A percentile compares a stretch with the other conserved stretches of the same genome.
Evolutionary conservation across 345 rosid species (phyloP).

Genomic region (Chamaenerion angustifolium): DNA sequence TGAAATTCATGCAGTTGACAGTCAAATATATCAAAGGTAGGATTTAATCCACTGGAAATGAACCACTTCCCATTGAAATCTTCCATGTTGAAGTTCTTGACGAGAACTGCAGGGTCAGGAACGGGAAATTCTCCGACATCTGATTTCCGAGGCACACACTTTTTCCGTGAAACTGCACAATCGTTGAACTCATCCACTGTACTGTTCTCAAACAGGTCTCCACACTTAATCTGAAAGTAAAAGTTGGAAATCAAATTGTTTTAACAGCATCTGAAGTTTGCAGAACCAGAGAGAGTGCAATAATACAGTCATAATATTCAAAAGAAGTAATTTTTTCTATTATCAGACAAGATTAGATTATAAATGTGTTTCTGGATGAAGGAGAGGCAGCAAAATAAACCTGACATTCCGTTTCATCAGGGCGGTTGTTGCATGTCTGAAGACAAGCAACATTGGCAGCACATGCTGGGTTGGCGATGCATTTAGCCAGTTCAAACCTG

Average conservation of each 20-base stretch:
- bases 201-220: conserved; percentile 72
- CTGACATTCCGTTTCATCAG: conserved; percentile 96
- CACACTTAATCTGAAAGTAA: conserved; percentile 67
- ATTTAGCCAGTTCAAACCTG: conserved; percentile 87
- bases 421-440: conserved; percentile 89
- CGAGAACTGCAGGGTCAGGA: conserved; percentile 69
- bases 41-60: conserved; percentile 84
- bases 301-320: neutral
- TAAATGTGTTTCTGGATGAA: too few relatives aligned
- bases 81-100: conserved; percentile 49
- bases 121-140: conserved; percentile 79
- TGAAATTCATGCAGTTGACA: conserved; percentile 88
- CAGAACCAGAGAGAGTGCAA: too few relatives aligned
- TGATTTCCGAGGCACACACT: conserved; percentile 81
- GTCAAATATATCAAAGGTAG: conserved; percentile 69
- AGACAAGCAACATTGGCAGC: conserved; percentile 92
- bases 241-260: neutral
- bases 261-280: neutral
- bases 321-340: too few relatives aligned
- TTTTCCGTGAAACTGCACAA: conserved; percentile 84
- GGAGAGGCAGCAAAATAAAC: conserved; percentile 21
- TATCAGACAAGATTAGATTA: too few relatives aligned
- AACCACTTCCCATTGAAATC: conserved; percentile 86
- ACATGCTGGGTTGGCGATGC: conserved; percentile 76
- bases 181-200: conserved; percentile 89